These are phyloP conservation scores for Sporormia fimetaria DNA, from an alignment of 495 filamentous ascomycete genomes.

Conservation along the genomic window DNA sequence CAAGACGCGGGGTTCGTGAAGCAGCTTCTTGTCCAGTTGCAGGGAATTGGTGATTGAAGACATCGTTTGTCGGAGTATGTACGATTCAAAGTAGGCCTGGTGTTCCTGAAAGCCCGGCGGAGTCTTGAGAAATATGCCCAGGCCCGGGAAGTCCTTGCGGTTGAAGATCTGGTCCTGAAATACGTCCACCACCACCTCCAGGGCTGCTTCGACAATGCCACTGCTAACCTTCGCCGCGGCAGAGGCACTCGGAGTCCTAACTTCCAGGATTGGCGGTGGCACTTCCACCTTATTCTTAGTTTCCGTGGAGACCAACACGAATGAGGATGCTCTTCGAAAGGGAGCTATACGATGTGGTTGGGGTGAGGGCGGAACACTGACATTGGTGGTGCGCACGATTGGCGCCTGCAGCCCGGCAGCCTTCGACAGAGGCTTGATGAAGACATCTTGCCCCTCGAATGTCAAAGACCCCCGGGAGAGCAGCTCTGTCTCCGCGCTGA, in stretches of 20 bases:
- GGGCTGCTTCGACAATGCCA: slow-evolving; percentile 58
- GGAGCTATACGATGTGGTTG: slow-evolving; percentile 42
- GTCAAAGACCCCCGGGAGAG: slow-evolving; percentile 68
- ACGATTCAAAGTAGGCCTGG: slow-evolving; percentile 89
- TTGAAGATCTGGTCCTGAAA: slow-evolving; percentile 73
- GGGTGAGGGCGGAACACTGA: slow-evolving; percentile 41
- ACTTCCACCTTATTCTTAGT: slow-evolving; percentile 40
- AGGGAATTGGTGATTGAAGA: slow-evolving; percentile 57
- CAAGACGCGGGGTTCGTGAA: slow-evolving; percentile 73
- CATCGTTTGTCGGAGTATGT: slow-evolving; percentile 64
- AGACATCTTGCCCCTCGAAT: slow-evolving; percentile 76
- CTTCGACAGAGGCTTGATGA: slow-evolving; percentile 60
- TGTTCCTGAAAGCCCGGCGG: slow-evolving; percentile 88
- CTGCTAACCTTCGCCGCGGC: slow-evolving; percentile 46
- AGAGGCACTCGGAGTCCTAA: slow-evolving; percentile 39
- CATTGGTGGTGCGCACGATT: slow-evolving; percentile 58
- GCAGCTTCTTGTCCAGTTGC: slow-evolving; percentile 53
- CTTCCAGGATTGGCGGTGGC: slow-evolving; percentile 43
- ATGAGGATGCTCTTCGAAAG: slow-evolving; percentile 70
- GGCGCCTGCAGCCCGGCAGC: slow-evolving; percentile 42
- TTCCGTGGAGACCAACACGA: slow-evolving; percentile 72
- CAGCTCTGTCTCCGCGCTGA: slow-evolving; percentile 72
- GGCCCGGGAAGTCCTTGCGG: slow-evolving; percentile 81
- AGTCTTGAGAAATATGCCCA: slow-evolving; percentile 78
- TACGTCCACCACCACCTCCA: slow-evolving; percentile 63